Evolutionary conservation across 2,329 filamentous ascomycete genomes (phyloP), one percentile per base, ranked within the genome.

Genomic region (Neurospora crassa): DNA sequence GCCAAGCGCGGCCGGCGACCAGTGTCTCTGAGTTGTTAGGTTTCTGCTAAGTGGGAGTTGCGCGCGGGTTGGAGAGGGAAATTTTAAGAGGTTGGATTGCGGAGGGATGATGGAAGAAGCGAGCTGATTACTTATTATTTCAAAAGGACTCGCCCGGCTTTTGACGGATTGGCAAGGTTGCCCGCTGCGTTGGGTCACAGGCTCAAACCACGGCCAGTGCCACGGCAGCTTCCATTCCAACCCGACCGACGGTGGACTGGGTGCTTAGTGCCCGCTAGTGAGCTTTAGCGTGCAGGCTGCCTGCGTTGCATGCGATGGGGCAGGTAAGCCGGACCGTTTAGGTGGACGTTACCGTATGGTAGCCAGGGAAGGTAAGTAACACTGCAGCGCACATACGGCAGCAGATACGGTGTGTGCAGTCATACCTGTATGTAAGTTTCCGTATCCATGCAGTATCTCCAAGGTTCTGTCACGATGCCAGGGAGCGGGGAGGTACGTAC

Each of bases 131-230:
- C 34, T 40, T 63, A 63, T 63, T 63, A 63, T 63, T 20, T 29
- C 59, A 70, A 67, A 67, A 68, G 69, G 63, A 67, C 24, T 70
- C 37, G 69, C 63, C 67, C 69, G 71, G 72, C 71, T 76, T 75
- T 73, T 76, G 75, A 74, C 71, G 71, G 74, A 72, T 75, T 69
- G 71, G 70, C 69, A 68, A 43, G 16, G 18, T 59, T 70, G 53
- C 63, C 67, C 43, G 68, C 70, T 69, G 69, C 72, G 71, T 73
- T 75, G 71, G 75, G 74, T 76, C 74, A 72, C 74, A 75, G 73
- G 71, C 72, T 70, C 72, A 69, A 71, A 70, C 68, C 24, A 59
- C 29, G 14, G 18, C 53, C 53, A 63, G 53, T 63, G 53, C 24
- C 53, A 63, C 53, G 53, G 53, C 53, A 63, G 29, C 53, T 63